Base-by-base conservation (phyloP, 2,329 filamentous ascomycete species). In the Talaromyces sp. region DNA sequence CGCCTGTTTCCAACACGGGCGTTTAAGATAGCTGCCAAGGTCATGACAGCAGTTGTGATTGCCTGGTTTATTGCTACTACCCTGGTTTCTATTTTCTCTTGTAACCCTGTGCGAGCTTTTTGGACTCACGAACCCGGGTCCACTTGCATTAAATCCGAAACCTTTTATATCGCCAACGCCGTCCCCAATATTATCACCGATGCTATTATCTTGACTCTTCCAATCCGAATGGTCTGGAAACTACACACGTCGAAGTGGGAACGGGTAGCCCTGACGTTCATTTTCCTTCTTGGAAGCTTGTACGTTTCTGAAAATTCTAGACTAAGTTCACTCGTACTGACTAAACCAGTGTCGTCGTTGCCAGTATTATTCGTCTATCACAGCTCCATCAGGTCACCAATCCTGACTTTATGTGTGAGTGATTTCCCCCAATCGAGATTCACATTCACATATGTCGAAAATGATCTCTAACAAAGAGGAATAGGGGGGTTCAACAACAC, bases 131-230 rank as follows among this genome's bases (percentile, higher is more conserved):
- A 64, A 0, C 57, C 70, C 8, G 60, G 64, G 11, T 70, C 70
- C 25, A 62, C 64, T 8, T 73, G 71, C 32, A 67, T 73, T 9
- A 65, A 71, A 47, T 19, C 65, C 0, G 65, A 61, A 53, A 63
- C 53, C n/a, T 73, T 69, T 55, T 70, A 70, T 52, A 71, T 71
- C n/a, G 71, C 65, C 27, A 57, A 65, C 30, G 69, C 71, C 30
- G 68, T 73, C 19, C 71, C 71, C 1, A 73, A 73, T 42, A 72
- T 73, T 17, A 15, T 72, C 22, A 67, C 70, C 0, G 71, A 73
- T 47, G n/a, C 67, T 2, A 64, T 72, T 11, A 60, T 73, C 8
- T 62, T 72, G 9, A 22, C 67, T 1, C 68, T 73, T 66, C 71
- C 71, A 0, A 60, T 72, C 56, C 65, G 62, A 25, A 61, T 69